Evolutionary conservation across 2,329 filamentous ascomycete species (phyloP).

Genomic region (Alternaria atra): DNA sequence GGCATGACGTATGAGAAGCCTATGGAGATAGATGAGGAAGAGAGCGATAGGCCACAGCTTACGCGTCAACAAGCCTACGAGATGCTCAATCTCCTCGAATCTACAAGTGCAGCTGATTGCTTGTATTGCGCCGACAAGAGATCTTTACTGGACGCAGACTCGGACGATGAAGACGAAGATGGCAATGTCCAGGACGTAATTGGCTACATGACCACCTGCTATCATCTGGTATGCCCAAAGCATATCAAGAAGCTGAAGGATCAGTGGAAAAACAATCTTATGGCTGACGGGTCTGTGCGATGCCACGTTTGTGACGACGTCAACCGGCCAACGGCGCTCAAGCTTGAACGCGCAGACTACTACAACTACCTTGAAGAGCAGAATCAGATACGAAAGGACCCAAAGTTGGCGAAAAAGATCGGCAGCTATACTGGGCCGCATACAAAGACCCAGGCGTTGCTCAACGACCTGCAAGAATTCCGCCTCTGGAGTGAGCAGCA

Average conservation of each 20-base stretch:
- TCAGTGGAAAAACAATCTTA: constrained; percentile 57
- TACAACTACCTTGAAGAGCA: constrained; percentile 62
- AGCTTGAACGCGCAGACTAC: constrained; percentile 69
- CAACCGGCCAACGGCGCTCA: constrained; percentile 71
- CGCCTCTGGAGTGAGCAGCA: constrained; percentile 69
- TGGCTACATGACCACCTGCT: constrained; percentile 85
- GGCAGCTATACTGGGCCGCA: constrained; percentile 83
- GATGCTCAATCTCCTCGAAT: constrained; percentile 83
- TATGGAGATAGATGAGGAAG: constrained; percentile 87
- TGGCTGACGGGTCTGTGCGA: constrained; percentile 58
- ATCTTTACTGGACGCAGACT: constrained; percentile 50
- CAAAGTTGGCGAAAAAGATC: constrained; percentile 67
- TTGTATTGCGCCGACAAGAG: constrained; percentile 70
- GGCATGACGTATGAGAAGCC: constrained; percentile 85
- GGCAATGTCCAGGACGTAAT: constrained; percentile 65
- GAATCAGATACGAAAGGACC: constrained; percentile 63
- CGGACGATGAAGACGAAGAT: constrained; percentile 58
- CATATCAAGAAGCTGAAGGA: constrained; percentile 72
- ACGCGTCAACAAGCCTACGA: constrained; percentile 80
- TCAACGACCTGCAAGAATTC: constrained; percentile 75
- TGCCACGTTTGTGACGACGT: constrained; percentile 75
- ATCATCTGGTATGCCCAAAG: constrained; percentile 80
- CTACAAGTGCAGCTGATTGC: constrained; percentile 81
- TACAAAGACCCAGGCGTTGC: constrained; percentile 85
- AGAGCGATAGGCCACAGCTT: constrained; percentile 67